Conservation (phyloP, 1,139 yeast species). For the Protomyces inundatus region DNA sequence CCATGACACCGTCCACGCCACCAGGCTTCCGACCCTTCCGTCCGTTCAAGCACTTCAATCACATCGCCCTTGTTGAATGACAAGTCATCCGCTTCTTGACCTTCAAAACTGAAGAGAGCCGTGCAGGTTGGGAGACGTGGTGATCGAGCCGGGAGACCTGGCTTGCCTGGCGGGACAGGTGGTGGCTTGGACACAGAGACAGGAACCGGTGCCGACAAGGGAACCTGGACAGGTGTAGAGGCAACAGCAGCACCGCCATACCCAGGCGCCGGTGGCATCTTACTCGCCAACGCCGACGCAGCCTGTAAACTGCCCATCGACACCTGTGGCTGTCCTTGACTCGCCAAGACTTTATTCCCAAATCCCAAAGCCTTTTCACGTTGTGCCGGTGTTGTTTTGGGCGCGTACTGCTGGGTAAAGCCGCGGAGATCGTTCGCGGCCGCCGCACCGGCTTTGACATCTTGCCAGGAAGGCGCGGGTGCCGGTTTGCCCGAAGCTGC, state of each 20-base stretch:
- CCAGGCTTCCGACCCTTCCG: slow-evolving; percentile 82
- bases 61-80: slow-evolving; percentile 80
- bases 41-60: slow-evolving; percentile 75
- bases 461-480: slow-evolving; percentile 17
- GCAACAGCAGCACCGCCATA: slow-evolving; percentile 1
- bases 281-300: background rate
- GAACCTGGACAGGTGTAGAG: background rate
- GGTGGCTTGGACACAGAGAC: background rate
- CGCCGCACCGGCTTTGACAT: slow-evolving; percentile 23
- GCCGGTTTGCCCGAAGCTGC: background rate
- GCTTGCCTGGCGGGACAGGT: slow-evolving; percentile 4
- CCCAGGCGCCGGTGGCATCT: slow-evolving; percentile 2
- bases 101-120: slow-evolving; percentile 15
- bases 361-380: background rate
- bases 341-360: background rate
- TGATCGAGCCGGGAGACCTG: background rate
- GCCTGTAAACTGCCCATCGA: background rate
- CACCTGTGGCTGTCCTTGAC: background rate
- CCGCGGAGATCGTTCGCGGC: slow-evolving; percentile 19
- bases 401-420: slow-evolving; percentile 16
- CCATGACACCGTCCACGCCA: slow-evolving; percentile 95
- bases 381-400: background rate
- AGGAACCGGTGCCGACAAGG: background rate
- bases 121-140: background rate
- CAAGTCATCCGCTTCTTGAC: slow-evolving; percentile 73